A percentile compares a stretch with the other conserved stretches of the same genome.
phyloP scores from a whole-genome alignment of 495 filamentous ascomycete genomes.

The Penicillium atrosanguineum region DNA sequence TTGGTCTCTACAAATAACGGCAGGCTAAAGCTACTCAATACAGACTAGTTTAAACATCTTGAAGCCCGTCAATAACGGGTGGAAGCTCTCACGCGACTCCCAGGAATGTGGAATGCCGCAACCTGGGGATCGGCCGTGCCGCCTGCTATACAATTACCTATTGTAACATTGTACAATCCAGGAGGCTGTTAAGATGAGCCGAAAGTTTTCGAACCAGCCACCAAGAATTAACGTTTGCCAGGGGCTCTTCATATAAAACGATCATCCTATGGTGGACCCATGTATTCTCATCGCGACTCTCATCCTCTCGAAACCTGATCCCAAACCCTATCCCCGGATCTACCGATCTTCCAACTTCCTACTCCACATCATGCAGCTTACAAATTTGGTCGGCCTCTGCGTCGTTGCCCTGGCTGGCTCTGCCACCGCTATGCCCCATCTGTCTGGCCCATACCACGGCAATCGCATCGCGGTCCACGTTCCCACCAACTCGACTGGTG shows the following conservation, averaged over 20 bases:
- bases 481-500: conserved; percentile 15
- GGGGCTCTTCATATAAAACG: conserved; percentile 12
- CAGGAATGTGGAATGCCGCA: conserved; percentile 23
- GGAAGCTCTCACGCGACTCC: conserved; percentile 3
- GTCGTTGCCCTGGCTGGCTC: conserved; percentile 23
- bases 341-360: not conserved
- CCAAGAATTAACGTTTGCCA: not conserved
- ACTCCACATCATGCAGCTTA: conserved; percentile 23
- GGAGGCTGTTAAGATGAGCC: not conserved
- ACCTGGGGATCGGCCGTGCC: conserved; percentile 7
- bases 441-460: conserved; percentile 23
- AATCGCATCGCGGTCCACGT: conserved; percentile 13
- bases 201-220: conserved; percentile 5
- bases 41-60: not conserved
- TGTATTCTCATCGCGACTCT: not conserved
- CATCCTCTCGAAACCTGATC: not conserved
- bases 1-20: not conserved
- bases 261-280: not conserved
- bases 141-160: not conserved
- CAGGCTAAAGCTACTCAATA: not conserved
- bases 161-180: conserved; percentile 12
- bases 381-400: conserved; percentile 14
- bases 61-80: not conserved
- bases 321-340: not conserved
- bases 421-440: conserved; percentile 18